Evolutionary conservation across 805 yeast species (phyloP).

Genomic region (Ogataea methanolica): DNA sequence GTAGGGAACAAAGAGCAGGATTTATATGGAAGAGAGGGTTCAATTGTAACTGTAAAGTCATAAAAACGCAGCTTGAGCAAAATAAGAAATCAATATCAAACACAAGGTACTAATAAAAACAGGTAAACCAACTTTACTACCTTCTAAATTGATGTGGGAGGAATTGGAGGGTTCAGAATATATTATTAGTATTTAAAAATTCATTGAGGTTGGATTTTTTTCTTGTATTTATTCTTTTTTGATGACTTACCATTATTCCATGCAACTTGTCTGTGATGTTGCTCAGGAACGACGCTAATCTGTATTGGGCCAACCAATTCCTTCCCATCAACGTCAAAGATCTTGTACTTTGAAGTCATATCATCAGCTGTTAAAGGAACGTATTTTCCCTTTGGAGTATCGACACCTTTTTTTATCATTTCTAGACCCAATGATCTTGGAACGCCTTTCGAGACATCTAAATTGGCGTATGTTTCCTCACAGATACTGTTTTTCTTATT

Average conservation of each 20-base stretch:
- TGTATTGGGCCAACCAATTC: slow-evolving; percentile 15
- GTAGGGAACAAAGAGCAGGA: no score
- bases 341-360: slow-evolving; percentile 36
- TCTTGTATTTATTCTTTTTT: background rate
- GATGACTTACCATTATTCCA: slow-evolving; percentile 22
- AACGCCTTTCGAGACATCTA: slow-evolving; percentile 38
- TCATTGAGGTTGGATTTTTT: background rate
- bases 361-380: slow-evolving; percentile 42
- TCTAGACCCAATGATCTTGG: slow-evolving; percentile 40
- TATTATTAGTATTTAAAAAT: background rate
- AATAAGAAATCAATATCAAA: background rate
- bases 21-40: no score
- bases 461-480: slow-evolving; percentile 36
- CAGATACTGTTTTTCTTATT: slow-evolving; percentile 26
- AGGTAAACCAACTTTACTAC: background rate
- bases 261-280: slow-evolving; percentile 11
- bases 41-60: no score
- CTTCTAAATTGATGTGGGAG: background rate
- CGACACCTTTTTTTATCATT: slow-evolving; percentile 47
- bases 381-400: slow-evolving; percentile 43
- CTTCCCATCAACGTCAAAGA: slow-evolving; percentile 42
- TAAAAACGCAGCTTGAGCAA: no score
- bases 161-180: no score
- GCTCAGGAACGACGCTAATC: slow-evolving; percentile 26
- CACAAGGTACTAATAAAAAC: background rate